Percentiles rank a stretch among this genome's conserved stretches.
phyloP scores from a whole-genome alignment of 2,329 filamentous ascomycete genomes.

The Scorias spongiosa region DNA sequence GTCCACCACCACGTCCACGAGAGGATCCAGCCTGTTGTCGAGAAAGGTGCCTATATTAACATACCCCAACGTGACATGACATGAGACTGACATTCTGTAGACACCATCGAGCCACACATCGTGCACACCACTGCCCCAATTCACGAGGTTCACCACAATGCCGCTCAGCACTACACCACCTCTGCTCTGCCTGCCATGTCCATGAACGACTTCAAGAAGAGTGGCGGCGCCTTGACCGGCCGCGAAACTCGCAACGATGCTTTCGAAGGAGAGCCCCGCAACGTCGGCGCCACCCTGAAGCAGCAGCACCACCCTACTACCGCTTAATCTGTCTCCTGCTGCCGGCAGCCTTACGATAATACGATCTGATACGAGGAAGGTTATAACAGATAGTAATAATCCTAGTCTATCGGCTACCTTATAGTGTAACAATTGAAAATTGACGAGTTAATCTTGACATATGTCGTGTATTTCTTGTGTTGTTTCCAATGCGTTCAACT shows the following conservation, averaged over 20 bases:
- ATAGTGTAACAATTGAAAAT: too few relatives aligned
- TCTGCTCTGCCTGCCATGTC: slow-evolving; percentile 49
- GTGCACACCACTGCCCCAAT: slow-evolving; percentile 59
- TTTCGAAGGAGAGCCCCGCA: slow-evolving; percentile 46
- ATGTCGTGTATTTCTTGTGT: too few relatives aligned
- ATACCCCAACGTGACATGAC: background rate
- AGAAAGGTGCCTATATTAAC: slow-evolving; percentile 32
- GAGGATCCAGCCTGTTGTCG: slow-evolving; percentile 53
- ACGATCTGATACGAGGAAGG: too few relatives aligned
- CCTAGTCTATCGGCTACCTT: too few relatives aligned
- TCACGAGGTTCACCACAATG: slow-evolving; percentile 56
- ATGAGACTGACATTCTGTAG: slow-evolving; percentile 12
- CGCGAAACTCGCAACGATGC: slow-evolving; percentile 42
- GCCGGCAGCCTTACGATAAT: too few relatives aligned
- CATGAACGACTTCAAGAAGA: slow-evolving; percentile 46
- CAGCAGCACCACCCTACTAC: background rate
- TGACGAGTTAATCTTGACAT: too few relatives aligned
- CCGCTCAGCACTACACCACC: slow-evolving; percentile 49
- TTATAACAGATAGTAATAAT: too few relatives aligned
- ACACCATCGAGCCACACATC: slow-evolving; percentile 50
- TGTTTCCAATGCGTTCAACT: too few relatives aligned
- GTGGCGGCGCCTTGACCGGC: slow-evolving; percentile 40
- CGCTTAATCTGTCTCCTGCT: background rate
- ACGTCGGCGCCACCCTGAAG: slow-evolving; percentile 24
- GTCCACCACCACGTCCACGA: slow-evolving; percentile 53